Base-by-base conservation (phyloP, 1,139 yeast genomes). In the Pneumocystis murina region DNA sequence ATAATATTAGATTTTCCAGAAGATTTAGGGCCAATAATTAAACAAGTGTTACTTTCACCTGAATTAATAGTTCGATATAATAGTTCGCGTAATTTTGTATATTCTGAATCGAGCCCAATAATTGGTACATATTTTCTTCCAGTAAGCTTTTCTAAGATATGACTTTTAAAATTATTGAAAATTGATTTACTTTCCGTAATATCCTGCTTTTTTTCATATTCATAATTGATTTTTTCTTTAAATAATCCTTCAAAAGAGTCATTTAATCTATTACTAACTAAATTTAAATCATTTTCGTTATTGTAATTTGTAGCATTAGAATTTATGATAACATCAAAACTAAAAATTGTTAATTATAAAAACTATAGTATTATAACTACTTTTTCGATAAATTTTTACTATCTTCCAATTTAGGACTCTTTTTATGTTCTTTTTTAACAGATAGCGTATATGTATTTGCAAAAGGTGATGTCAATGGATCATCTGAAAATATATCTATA, bases 1-100 rank as follows among this genome's bases (percentile, higher is more conserved):
- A 91, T 77, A 12, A 87, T 74, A 1, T 82, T 75, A 0, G 94
- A 79, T 72, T 92, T 92, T 0, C 96, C 97, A 5, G 84, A 77
- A 0, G 87, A 83, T 61, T 91, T 76, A 0, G 96, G 91, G 0
- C 98, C 98, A 61, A 89, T 79, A 0, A 92, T 66, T 12, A 91
- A 76, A 10, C 85, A 82, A 0, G 97, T 90, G 71, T 87, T 90
- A 4, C 96, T 92, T 68, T 89, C 95, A 54, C 82, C 80, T 67
- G 82, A 83, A 20, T 77, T 75, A 0, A 91, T 79, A 0, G 96
- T 85, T 67, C 84, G 84, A 65, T 82, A 83, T 65, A 91, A 72
- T 68, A 87, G 73, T 16, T 77, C 75, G 67, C 80, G 80, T 1
- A 90, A 72, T 66, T 85, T 85, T 1, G 74, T 62, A 61, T 65